Base-by-base conservation (phyloP, 257 asterid species). In the Solanum arcanum region DNA sequence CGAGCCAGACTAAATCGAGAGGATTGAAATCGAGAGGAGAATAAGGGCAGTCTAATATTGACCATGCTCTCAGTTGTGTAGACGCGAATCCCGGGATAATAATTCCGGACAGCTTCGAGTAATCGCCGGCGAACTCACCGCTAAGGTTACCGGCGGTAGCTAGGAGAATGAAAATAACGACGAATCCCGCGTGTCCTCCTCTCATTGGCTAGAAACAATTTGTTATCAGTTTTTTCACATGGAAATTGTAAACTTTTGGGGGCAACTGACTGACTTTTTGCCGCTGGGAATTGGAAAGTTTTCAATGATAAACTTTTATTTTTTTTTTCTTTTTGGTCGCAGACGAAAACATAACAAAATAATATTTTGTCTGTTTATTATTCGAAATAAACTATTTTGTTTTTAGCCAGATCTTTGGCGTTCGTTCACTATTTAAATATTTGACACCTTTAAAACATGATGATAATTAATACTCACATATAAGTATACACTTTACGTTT, bases 1-100 rank as follows among this genome's bases (percentile, higher is more conserved):
- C 99, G 86, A 97, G 99, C 99, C 99, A 97, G 89, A 97, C 99
- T 87, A 97, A 95, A 91, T 97, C 99, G 91, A 97, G 98, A 47
- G 99, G 98, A 73, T 95, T 94, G 92, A 94, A 97, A 93, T 95
- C 98, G 87, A 95, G 98, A 87, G 99, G 98, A 86, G 99, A 94
- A 91, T 94, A 97, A 47, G 99, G 99, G 86, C 99, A 97, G 92
- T 97, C 99, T 66, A 97, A 84, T 83, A 97, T 97, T 56, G 99
- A 97, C 99, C 99, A 97, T 23, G 99, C 99, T 89, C 99, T 91
- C 1, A 97, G 96, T 75, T 95, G 99, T 68, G 99, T 94, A 56
- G 99, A 97, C 21, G 99, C 99, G 92, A 97, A 97, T 83, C 99
- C 99, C 11, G 99, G 99, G 89, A 97, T 94, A 14, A 97, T 94